phyloP scores from a whole-genome alignment of 1,284 basidiomycete species.

The Naganishia cerealis region DNA sequence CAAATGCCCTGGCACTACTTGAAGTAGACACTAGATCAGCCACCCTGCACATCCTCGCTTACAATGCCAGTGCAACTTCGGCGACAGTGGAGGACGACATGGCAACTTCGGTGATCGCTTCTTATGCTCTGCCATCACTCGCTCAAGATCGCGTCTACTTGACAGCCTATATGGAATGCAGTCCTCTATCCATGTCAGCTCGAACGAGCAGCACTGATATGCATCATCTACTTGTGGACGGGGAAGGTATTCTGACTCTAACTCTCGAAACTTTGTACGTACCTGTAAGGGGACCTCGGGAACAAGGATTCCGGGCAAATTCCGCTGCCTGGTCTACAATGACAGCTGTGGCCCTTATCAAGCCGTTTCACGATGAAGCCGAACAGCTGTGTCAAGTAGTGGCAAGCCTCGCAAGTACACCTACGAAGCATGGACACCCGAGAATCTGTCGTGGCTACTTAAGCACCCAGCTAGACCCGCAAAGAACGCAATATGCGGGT shows the following conservation, averaged over 20 bases:
- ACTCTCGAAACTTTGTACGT: constrained; percentile 17
- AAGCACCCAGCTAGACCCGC: constrained; percentile 4
- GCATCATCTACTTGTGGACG: constrained; percentile 12
- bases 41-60: constrained; percentile 7
- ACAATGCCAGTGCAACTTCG: not conserved
- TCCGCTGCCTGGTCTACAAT: constrained; percentile 2
- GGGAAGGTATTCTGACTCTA: constrained; percentile 14
- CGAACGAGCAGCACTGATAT: not conserved
- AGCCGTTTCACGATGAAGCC: constrained; percentile 1
- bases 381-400: not conserved
- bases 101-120: not conserved
- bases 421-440: not conserved
- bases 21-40: not conserved
- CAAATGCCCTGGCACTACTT: constrained; percentile 1
- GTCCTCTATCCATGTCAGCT: constrained; percentile 1
- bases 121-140: constrained; percentile 4
- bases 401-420: not conserved
- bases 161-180: constrained; percentile 15
- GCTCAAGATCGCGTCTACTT: constrained; percentile 10
- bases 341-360: not conserved
- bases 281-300: not conserved
- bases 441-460: constrained; percentile 4
- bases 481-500: constrained; percentile 10
- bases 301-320: not conserved
- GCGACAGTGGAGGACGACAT: not conserved